These are phyloP conservation scores for Grigorovia jiainica DNA, from an alignment of 805 yeast species.

Conservation along the genomic window DNA sequence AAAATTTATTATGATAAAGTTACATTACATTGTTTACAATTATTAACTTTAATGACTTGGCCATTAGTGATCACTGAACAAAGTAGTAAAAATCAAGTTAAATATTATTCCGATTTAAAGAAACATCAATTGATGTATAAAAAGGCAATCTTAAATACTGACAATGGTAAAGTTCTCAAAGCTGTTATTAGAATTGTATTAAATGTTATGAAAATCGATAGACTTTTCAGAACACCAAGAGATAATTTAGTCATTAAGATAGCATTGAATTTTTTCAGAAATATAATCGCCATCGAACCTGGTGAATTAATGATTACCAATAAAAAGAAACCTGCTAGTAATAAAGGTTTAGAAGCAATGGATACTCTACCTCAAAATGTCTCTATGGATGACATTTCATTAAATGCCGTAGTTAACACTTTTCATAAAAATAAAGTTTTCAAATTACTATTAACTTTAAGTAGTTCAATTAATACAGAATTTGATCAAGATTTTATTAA, in stretches of 20 bases:
- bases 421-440: conserved; percentile 68
- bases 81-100: conserved; percentile 48
- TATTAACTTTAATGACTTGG: conserved; percentile 79
- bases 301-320: conserved; percentile 43
- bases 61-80: conserved; percentile 61
- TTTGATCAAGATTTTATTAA: conserved; percentile 55
- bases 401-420: conserved; percentile 45
- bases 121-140: conserved; percentile 66
- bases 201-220: conserved; percentile 45
- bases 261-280: conserved; percentile 65
- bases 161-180: conserved; percentile 52
- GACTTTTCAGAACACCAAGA: conserved; percentile 50
- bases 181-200: conserved; percentile 63
- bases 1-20: conserved; percentile 41
- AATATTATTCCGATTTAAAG: conserved; percentile 49
- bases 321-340: conserved; percentile 25
- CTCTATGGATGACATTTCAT: conserved; percentile 55
- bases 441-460: conserved; percentile 58
- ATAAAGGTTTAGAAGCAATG: conserved; percentile 24
- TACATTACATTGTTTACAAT: conserved; percentile 64
- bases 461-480: conserved; percentile 54
- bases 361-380: conserved; percentile 46
- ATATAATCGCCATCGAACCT: conserved; percentile 70
- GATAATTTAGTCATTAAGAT: conserved; percentile 68
- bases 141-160: conserved; percentile 47